Evolutionary conservation across 1,139 yeast genomes (phyloP).

Genomic region (Candida pseudocylindracea): DNA sequence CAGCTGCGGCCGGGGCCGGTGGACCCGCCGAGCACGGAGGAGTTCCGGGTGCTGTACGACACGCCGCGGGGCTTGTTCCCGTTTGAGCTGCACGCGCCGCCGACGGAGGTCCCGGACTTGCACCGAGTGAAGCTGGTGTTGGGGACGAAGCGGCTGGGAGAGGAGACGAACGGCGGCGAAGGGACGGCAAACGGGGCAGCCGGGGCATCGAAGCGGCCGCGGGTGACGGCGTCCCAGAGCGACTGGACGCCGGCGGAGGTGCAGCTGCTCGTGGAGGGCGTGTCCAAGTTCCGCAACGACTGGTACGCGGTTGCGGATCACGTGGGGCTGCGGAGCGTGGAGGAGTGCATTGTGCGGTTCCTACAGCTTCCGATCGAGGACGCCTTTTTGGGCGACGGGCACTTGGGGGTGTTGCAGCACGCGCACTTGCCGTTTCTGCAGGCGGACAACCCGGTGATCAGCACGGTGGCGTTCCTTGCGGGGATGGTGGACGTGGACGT

Average conservation of each 20-base stretch:
- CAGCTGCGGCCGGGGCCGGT: constrained; percentile 33
- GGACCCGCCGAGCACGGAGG: constrained; percentile 44
- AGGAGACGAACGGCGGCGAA: not conserved
- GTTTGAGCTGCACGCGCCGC: constrained; percentile 54
- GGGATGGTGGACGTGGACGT: constrained; percentile 73
- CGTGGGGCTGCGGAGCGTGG: constrained; percentile 44
- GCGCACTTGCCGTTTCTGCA: constrained; percentile 69
- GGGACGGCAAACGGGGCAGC: not conserved
- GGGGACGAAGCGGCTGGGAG: constrained; percentile 2
- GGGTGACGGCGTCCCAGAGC: constrained; percentile 8
- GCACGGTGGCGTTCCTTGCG: constrained; percentile 72
- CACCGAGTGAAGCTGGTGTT: constrained; percentile 30
- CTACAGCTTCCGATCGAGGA: constrained; percentile 72
- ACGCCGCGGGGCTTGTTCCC: constrained; percentile 93
- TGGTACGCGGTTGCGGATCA: constrained; percentile 57
- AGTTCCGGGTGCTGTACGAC: constrained; percentile 49
- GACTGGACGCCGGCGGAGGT: constrained; percentile 50
- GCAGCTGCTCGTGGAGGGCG: constrained; percentile 33
- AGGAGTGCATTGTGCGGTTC: constrained; percentile 64
- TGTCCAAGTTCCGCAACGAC: constrained; percentile 34
- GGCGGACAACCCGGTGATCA: constrained; percentile 80
- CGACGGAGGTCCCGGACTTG: constrained; percentile 30
- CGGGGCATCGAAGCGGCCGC: not conserved
- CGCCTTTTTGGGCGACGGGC: constrained; percentile 15
- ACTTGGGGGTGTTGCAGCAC: constrained; percentile 54